These are phyloP conservation scores for Penicillium griseofulvum DNA, from an alignment of 2,329 filamentous ascomycete species.

Conservation along the genomic window DNA sequence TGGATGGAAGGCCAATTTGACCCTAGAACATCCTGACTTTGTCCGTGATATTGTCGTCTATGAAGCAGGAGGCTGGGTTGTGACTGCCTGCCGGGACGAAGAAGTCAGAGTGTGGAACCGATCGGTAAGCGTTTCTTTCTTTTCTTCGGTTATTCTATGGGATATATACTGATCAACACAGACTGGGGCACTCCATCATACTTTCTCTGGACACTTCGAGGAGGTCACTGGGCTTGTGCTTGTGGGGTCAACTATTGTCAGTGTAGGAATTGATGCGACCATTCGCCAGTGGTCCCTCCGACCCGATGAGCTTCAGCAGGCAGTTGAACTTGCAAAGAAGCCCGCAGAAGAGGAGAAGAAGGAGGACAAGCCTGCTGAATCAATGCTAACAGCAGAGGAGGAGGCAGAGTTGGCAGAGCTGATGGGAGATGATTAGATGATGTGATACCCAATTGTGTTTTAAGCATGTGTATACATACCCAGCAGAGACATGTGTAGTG, in stretches of 20 bases:
- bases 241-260: conserved; percentile 61
- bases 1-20: conserved; percentile 69
- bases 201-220: conserved; percentile 82
- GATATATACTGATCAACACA: conserved; percentile 37
- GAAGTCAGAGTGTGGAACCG: conserved; percentile 86
- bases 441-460: conserved; percentile 17
- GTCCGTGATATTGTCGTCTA: conserved; percentile 76
- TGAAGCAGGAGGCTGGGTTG: conserved; percentile 68
- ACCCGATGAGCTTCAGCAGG: conserved; percentile 58
- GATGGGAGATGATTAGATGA: conserved; percentile 65
- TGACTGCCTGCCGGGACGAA: conserved; percentile 89
- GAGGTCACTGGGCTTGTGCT: conserved; percentile 81
- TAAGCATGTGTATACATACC: neutral
- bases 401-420: conserved; percentile 88
- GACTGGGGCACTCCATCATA: conserved; percentile 70
- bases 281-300: conserved; percentile 78
- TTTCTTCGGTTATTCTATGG: neutral
- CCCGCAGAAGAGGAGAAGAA: conserved; percentile 47
- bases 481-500: neutral
- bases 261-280: conserved; percentile 86
- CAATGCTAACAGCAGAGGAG: conserved; percentile 76
- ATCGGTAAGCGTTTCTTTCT: conserved; percentile 38
- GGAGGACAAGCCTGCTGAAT: conserved; percentile 47
- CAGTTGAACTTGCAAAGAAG: conserved; percentile 49
- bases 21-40: conserved; percentile 79